phyloP scores from a whole-genome alignment of 345 rosid genomes.

The Salix caprea region DNA sequence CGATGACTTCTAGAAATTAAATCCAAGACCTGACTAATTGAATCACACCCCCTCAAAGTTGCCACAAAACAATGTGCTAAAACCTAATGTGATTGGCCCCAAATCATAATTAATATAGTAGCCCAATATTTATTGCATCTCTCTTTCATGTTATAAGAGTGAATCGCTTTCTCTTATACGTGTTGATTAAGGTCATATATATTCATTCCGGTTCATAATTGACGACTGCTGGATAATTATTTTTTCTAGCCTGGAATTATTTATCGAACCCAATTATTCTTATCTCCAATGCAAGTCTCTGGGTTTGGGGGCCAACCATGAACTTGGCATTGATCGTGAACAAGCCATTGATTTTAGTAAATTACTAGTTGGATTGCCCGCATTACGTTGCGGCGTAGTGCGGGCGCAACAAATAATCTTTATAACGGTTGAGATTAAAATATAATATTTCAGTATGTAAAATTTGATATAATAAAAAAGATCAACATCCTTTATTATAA shows the following conservation, averaged over 20 bases:
- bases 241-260: background rate
- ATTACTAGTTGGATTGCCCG: too few relatives aligned
- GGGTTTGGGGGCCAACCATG: background rate
- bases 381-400: too few relatives aligned
- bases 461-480: too few relatives aligned
- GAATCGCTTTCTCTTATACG: background rate
- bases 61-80: constrained; percentile 1
- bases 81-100: constrained; percentile 13
- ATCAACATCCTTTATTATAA: too few relatives aligned
- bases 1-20: too few relatives aligned
- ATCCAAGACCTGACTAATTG: too few relatives aligned
- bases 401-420: too few relatives aligned
- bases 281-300: background rate
- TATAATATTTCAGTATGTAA: too few relatives aligned
- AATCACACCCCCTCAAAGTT: too few relatives aligned
- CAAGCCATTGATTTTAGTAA: background rate
- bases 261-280: background rate
- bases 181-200: background rate
- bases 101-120: background rate
- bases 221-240: background rate
- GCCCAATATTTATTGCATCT: background rate
- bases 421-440: too few relatives aligned
- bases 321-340: background rate
- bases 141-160: background rate
- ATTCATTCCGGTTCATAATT: background rate